A percentile compares a stretch with the other conserved stretches of the same genome.
Conservation (phyloP, 1,139 yeast genomes). For the Candida sojae region DNA sequence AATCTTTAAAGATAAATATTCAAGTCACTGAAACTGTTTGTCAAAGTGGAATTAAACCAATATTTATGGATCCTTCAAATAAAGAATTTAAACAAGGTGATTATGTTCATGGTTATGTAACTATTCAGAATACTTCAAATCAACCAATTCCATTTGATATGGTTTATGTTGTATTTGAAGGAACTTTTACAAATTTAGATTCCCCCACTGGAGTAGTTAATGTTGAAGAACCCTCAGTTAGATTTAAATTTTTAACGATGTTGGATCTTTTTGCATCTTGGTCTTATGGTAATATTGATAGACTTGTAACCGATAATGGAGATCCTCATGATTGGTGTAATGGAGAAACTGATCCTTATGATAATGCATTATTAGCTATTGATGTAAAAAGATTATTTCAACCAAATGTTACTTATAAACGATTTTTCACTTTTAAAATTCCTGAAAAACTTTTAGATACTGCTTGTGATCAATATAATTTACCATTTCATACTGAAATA, state of each 20-base stretch:
- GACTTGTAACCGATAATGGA: slow-evolving; percentile 47
- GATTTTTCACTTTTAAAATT: slow-evolving; percentile 43
- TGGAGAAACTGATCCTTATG: slow-evolving; percentile 49
- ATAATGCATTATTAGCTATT: slow-evolving; percentile 37
- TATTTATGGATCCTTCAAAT: slow-evolving; percentile 28
- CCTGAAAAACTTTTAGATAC: slow-evolving; percentile 47
- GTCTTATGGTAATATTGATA: slow-evolving; percentile 48
- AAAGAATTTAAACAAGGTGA: slow-evolving; percentile 43
- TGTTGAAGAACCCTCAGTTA: slow-evolving; percentile 27
- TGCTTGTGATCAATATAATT: slow-evolving; percentile 38
- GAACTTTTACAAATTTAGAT: slow-evolving; percentile 29
- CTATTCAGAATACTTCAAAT: slow-evolving; percentile 32
- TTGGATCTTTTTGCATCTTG: slow-evolving; percentile 49
- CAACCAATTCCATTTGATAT: slow-evolving; percentile 40
- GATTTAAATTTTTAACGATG: slow-evolving; percentile 44
- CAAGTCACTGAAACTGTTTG: slow-evolving; percentile 43
- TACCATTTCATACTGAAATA: slow-evolving; percentile 37
- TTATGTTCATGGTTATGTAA: slow-evolving; percentile 40
- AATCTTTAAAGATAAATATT: slow-evolving; percentile 32
- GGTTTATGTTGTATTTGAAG: slow-evolving; percentile 45
- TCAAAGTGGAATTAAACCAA: slow-evolving; percentile 42
- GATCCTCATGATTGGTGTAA: slow-evolving; percentile 54
- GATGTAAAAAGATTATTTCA: slow-evolving; percentile 40
- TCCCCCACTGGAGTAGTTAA: slow-evolving; percentile 30
- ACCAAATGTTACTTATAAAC: slow-evolving; percentile 42